These are phyloP conservation scores for Solanum bulbocastanum DNA, from an alignment of 257 asterid genomes.

Conservation along the genomic window DNA sequence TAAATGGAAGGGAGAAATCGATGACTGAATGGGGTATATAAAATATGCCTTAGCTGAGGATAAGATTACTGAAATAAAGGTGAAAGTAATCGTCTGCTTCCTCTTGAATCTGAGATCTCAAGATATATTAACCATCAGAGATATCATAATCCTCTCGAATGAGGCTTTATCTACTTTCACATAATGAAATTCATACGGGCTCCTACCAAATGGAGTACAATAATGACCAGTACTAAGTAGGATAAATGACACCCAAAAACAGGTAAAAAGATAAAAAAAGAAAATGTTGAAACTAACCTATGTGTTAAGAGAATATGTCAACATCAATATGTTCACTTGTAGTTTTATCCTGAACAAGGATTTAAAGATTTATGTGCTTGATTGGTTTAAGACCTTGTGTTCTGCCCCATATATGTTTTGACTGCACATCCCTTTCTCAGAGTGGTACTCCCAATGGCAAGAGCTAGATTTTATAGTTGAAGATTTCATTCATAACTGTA, in stretches of 20 bases:
- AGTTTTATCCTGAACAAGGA: background rate
- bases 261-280: background rate
- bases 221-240: background rate
- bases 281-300: background rate
- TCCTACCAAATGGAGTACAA: background rate
- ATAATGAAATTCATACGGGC: background rate
- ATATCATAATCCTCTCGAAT: background rate
- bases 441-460: background rate
- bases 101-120: background rate
- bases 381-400: background rate
- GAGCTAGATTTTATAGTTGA: background rate
- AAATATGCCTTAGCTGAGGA: background rate
- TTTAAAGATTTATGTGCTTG: background rate
- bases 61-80: background rate
- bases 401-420: background rate
- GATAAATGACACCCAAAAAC: background rate
- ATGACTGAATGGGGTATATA: background rate
- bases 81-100: background rate
- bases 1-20: background rate
- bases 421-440: background rate
- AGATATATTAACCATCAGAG: background rate
- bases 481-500: background rate
- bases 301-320: background rate
- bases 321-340: background rate
- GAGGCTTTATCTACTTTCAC: background rate